Evolutionary conservation across 345 rosid genomes (phyloP).

Genomic region (Mercurialis annua): DNA sequence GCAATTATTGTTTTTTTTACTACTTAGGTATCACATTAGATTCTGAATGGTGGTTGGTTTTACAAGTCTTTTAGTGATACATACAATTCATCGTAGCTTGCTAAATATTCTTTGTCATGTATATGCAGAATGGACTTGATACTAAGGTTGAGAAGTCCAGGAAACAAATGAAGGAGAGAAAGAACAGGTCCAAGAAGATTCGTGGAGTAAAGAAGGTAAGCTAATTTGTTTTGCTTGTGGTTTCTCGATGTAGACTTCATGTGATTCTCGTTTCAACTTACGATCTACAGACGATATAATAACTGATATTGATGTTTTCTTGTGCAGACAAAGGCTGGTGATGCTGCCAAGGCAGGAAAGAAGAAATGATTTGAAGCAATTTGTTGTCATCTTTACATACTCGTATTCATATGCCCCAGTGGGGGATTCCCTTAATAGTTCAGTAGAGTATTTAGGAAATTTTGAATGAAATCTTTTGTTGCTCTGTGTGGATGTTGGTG

Average conservation of each 20-base stretch:
- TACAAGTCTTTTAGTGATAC: no score
- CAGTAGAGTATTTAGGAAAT: background rate
- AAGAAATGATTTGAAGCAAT: conserved; percentile 50
- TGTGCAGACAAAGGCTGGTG: conserved; percentile 85
- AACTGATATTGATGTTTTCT: no score
- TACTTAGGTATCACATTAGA: no score
- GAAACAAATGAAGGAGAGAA: conserved; percentile 93
- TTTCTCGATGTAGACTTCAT: background rate
- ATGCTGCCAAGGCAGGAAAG: conserved; percentile 68
- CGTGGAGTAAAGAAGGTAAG: conserved; percentile 97
- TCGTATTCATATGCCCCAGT: background rate
- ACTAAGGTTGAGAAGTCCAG: conserved; percentile 93
- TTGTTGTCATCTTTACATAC: background rate
- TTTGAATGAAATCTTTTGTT: conserved; percentile 6
- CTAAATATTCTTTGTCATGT: background rate
- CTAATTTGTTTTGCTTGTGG: background rate
- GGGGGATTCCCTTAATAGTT: background rate
- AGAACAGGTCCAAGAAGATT: conserved; percentile 90
- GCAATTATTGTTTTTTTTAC: no score
- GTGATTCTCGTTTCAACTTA: background rate
- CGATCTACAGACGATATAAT: no score
- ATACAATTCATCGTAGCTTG: no score
- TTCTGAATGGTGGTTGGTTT: no score
- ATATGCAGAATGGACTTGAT: conserved; percentile 81
- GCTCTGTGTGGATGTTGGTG: conserved; percentile 8